Conservation (phyloP, 495 filamentous ascomycete genomes). For the Geopyxis carbonaria region DNA sequence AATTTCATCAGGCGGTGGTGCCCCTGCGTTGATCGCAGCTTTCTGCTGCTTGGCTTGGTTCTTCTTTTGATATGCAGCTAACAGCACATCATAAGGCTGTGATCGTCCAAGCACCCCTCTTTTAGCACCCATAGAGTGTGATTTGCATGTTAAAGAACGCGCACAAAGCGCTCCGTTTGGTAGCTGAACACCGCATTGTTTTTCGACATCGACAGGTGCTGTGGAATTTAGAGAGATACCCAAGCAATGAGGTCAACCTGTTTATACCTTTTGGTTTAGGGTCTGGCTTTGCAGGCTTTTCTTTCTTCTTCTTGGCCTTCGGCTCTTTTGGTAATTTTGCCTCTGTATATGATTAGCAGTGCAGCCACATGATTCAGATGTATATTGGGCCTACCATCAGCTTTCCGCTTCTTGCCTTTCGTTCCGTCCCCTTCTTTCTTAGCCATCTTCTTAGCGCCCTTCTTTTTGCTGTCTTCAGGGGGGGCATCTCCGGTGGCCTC, state of each 20-base stretch:
- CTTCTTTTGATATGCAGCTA: conserved; percentile 93
- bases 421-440: conserved; percentile 46
- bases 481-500: conserved; percentile 7
- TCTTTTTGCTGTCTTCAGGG: too few species aligned
- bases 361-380: too few species aligned
- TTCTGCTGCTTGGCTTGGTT: conserved; percentile 96
- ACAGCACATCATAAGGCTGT: conserved; percentile 84
- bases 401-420: conserved; percentile 86
- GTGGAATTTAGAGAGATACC: conserved; percentile 10
- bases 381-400: conserved; percentile 53
- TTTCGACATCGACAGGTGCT: conserved; percentile 86
- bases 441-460: conserved; percentile 47
- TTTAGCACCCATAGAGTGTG: conserved; percentile 91
- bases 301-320: conserved; percentile 86
- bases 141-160: conserved; percentile 86
- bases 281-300: conserved; percentile 78
- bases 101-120: conserved; percentile 75
- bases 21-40: conserved; percentile 83
- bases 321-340: conserved; percentile 38
- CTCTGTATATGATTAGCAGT: conserved; percentile 13
- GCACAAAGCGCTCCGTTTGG: conserved; percentile 74
- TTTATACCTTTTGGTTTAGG: conserved; percentile 63
- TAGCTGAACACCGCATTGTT: conserved; percentile 84
- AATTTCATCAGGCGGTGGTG: conserved; percentile 75
- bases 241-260: not conserved